Conservation (phyloP, 805 yeast species). For the Candida maesae region DNA sequence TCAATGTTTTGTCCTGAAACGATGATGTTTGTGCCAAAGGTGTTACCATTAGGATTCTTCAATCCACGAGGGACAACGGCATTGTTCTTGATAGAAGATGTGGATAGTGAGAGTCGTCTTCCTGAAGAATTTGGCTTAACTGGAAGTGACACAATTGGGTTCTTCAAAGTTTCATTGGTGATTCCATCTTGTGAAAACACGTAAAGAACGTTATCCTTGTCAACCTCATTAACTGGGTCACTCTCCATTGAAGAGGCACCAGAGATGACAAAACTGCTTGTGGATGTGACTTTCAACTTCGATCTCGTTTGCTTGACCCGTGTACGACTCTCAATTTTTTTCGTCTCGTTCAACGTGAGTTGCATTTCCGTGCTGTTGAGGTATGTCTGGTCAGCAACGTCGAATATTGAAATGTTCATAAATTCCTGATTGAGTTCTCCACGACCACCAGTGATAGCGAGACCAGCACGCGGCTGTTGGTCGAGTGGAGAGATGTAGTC, state of each 20-base stretch:
- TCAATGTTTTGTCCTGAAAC: conserved; percentile 55
- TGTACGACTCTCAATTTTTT: conserved; percentile 1
- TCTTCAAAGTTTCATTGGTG: conserved; percentile 6
- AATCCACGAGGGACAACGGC: conserved; percentile 44
- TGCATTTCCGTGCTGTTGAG: conserved; percentile 18
- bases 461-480: conserved; percentile 41
- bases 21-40: conserved; percentile 63
- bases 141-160: conserved; percentile 34
- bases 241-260: conserved; percentile 12
- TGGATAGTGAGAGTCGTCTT: conserved; percentile 27
- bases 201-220: conserved; percentile 19
- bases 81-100: conserved; percentile 14
- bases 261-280: conserved; percentile 19
- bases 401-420: conserved; percentile 38
- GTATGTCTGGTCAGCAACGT: conserved; percentile 37
- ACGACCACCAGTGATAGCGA: conserved; percentile 53
- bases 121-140: conserved; percentile 31
- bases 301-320: conserved; percentile 7
- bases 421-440: conserved; percentile 31
- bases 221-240: conserved; percentile 2
- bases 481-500: conserved; percentile 36
- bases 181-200: conserved; percentile 16
- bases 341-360: conserved; percentile 22
- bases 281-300: conserved; percentile 17
- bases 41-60: conserved; percentile 54